Conservation (phyloP, 495 filamentous ascomycete species). For the Extremus antarcticus region DNA sequence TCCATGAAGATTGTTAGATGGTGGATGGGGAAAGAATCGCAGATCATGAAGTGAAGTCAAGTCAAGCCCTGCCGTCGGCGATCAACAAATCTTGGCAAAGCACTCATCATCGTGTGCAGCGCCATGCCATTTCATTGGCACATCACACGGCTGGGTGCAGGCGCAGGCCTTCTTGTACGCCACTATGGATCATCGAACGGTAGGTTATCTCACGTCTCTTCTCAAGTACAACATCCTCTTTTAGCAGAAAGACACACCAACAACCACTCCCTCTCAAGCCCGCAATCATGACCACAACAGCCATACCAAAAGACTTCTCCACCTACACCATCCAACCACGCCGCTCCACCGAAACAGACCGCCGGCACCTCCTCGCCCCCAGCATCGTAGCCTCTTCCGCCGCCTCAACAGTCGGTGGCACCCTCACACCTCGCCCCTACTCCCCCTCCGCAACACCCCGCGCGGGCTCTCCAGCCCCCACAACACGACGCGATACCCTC, state of each 20-base stretch:
- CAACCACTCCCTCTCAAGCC: not conserved
- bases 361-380: conserved; percentile 8
- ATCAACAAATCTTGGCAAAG: not conserved
- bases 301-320: not conserved
- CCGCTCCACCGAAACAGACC: conserved; percentile 8
- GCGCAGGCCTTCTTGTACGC: not conserved
- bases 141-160: not conserved
- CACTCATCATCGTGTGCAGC: not conserved
- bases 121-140: not conserved
- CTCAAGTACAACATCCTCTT: not conserved
- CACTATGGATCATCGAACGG: not conserved
- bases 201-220: not conserved
- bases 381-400: conserved; percentile 3
- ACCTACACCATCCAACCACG: conserved; percentile 1
- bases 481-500: conserved; percentile 2
- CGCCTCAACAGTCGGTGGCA: conserved; percentile 1
- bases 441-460: not conserved
- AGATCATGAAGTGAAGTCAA: not conserved
- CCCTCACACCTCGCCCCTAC: not conserved
- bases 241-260: not conserved
- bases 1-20: not conserved
- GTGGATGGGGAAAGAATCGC: not conserved
- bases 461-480: conserved; percentile 6
- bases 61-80: not conserved
- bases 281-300: not conserved